Evolutionary conservation across 805 yeast species (phyloP).

Genomic region (Candida lessepsii): DNA sequence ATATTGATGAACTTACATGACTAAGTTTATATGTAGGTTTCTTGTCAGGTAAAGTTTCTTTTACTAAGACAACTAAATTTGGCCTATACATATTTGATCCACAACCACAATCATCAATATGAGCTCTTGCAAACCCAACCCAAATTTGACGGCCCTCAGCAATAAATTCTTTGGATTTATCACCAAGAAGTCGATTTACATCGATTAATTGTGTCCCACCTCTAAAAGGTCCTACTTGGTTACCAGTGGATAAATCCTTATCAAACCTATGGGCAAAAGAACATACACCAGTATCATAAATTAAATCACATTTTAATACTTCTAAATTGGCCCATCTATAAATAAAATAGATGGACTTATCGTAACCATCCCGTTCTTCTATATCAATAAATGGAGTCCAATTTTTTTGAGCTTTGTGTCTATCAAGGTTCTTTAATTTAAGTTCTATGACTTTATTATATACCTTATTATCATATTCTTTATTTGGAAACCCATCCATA

Average conservation of each 20-base stretch:
- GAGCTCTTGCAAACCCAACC: conserved; percentile 43
- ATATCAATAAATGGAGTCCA: conserved; percentile 42
- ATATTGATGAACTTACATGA: conserved; percentile 31
- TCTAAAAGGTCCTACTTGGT: conserved; percentile 31
- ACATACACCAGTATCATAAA: conserved; percentile 16
- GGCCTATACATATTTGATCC: conserved; percentile 40
- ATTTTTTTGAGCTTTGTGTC: conserved; percentile 27
- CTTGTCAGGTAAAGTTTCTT: conserved; percentile 5
- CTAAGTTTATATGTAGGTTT: conserved; percentile 21
- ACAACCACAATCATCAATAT: conserved; percentile 40
- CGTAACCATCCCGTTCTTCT: conserved; percentile 21
- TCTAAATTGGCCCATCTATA: conserved; percentile 31
- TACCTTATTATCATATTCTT: conserved; percentile 15
- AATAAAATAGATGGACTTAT: conserved; percentile 25
- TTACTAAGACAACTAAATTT: conserved; percentile 31
- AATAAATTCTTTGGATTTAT: conserved; percentile 12
- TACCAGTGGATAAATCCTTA: conserved; percentile 6
- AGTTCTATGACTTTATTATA: conserved; percentile 24
- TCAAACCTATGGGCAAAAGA: conserved; percentile 13
- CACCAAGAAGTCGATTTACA: conserved; percentile 17
- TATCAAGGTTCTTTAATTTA: conserved; percentile 13
- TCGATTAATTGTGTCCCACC: conserved; percentile 39
- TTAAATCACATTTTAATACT: conserved; percentile 18
- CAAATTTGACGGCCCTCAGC: conserved; percentile 30
- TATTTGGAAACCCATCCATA: conserved; percentile 20